phyloP scores from a whole-genome alignment of 495 filamentous ascomycete genomes.

The Acidomyces sp. region DNA sequence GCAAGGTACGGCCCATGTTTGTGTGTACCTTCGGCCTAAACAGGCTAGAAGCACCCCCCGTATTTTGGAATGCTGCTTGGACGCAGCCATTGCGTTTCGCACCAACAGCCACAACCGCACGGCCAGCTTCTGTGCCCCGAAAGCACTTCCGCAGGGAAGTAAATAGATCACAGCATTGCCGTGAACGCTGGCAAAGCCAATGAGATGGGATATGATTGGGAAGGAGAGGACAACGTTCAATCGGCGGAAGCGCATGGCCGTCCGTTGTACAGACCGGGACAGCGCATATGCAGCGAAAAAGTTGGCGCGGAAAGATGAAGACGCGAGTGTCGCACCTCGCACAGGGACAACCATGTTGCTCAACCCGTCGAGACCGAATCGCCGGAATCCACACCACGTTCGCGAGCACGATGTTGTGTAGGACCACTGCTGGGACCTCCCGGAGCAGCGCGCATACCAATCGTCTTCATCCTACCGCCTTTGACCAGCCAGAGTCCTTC shows the following conservation, averaged over 20 bases:
- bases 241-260: not conserved
- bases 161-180: not conserved
- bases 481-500: too few species aligned
- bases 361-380: not conserved
- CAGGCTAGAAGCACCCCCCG: too few species aligned
- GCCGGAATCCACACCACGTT: not conserved
- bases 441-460: too few species aligned
- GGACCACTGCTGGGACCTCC: too few species aligned
- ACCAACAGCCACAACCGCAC: too few species aligned
- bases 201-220: not conserved
- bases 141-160: not conserved
- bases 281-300: slow-evolving; percentile 12
- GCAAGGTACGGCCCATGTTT: too few species aligned
- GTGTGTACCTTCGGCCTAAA: too few species aligned
- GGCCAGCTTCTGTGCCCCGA: too few species aligned
- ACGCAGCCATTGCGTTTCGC: too few species aligned
- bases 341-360: slow-evolving; percentile 1
- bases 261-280: slow-evolving; percentile 3
- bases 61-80: too few species aligned
- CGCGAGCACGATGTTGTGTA: too few species aligned
- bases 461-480: too few species aligned
- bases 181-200: not conserved
- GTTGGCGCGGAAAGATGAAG: not conserved
- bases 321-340: slow-evolving; percentile 6
- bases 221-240: not conserved